phyloP scores from a whole-genome alignment of 2,329 filamentous ascomycete species.

The Colletotrichum tropicale region DNA sequence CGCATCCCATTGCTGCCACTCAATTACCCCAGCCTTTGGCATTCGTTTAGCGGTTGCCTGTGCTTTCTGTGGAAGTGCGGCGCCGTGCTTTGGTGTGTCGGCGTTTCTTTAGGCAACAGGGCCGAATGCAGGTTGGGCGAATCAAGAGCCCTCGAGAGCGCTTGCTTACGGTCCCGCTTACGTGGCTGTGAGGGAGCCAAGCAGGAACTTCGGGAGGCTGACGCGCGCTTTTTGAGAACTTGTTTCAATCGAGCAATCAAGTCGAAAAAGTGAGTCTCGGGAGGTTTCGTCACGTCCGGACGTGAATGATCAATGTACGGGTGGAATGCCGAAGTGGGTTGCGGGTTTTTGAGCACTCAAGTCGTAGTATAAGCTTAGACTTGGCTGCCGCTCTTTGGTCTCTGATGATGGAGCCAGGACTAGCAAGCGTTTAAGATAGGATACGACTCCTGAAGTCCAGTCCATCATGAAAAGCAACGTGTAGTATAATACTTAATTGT shows the following conservation, averaged over 20 bases:
- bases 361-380: not conserved
- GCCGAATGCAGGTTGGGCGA: not conserved
- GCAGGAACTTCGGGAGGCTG: not conserved
- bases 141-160: not conserved
- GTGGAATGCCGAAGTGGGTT: not conserved
- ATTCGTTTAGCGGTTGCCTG: not conserved
- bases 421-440: not conserved
- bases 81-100: not conserved
- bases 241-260: not conserved
- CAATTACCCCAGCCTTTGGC: not conserved
- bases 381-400: not conserved
- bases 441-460: not conserved
- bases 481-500: not conserved
- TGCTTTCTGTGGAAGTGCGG: not conserved
- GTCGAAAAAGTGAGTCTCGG: not conserved
- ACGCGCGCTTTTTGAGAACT: not conserved
- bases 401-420: not conserved
- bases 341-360: not conserved
- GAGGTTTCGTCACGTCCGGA: not conserved
- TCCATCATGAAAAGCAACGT: not conserved
- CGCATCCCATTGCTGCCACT: not conserved
- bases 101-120: conserved; percentile 7
- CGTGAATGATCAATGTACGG: not conserved
- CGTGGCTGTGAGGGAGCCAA: conserved; percentile 12
- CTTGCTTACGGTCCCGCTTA: conserved; percentile 17